Conservation (phyloP, 768 basidiomycete species). For the Leccinum disarticulatum region DNA sequence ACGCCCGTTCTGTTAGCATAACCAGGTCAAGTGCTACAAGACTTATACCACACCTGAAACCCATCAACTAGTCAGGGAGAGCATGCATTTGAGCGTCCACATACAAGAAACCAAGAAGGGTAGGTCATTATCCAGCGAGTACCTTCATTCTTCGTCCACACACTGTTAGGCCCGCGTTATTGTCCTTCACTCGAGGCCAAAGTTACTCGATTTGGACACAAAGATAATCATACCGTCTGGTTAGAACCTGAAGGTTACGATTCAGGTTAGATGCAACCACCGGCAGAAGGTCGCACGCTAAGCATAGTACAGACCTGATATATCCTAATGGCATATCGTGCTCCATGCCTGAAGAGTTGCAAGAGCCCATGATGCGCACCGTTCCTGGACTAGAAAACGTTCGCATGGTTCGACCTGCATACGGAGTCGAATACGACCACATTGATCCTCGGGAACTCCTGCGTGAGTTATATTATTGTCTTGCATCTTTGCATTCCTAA, state of each 20-base stretch:
- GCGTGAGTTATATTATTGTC: slow-evolving; percentile 44
- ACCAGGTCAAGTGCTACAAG: slow-evolving; percentile 71
- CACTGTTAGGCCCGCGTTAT: slow-evolving; percentile 72
- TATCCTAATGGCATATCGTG: slow-evolving; percentile 91
- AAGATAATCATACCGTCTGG: slow-evolving; percentile 75
- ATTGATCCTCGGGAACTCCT: slow-evolving; percentile 81
- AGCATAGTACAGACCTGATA: slow-evolving; percentile 58
- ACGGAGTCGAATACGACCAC: slow-evolving; percentile 93
- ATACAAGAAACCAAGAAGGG: slow-evolving; percentile 90
- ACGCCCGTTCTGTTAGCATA: slow-evolving; percentile 45
- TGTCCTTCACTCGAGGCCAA: slow-evolving; percentile 92
- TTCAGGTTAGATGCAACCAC: slow-evolving; percentile 52
- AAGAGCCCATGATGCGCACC: slow-evolving; percentile 80
- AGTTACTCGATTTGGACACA: slow-evolving; percentile 74
- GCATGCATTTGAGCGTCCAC: slow-evolving; percentile 76
- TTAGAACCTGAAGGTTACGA: slow-evolving; percentile 92
- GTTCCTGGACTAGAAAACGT: slow-evolving; percentile 84
- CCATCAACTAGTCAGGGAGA: slow-evolving; percentile 72
- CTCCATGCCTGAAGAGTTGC: slow-evolving; percentile 83
- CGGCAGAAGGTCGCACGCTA: not conserved
- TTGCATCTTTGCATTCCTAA: not conserved
- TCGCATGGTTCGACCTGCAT: slow-evolving; percentile 80
- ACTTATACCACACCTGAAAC: slow-evolving; percentile 74
- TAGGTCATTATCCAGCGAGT: slow-evolving; percentile 18
- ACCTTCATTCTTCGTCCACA: not conserved